Evolutionary conservation across 352 stramenopile genomes (phyloP).

Genomic region (Phytophthora tubulina): DNA sequence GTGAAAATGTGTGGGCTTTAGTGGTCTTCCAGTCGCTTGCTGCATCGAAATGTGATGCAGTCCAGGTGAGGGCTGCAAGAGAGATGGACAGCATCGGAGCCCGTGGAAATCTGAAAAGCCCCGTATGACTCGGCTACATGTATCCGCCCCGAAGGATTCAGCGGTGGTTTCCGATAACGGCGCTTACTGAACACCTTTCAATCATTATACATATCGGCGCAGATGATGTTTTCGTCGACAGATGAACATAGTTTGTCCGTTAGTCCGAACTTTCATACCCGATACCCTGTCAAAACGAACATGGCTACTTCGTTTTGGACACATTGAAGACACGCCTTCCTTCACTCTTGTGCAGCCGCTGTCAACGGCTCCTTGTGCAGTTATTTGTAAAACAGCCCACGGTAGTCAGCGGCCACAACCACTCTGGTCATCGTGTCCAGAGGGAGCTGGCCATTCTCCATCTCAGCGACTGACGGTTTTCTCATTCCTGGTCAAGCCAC

Average conservation of each 20-base stretch:
- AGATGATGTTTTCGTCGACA: not conserved
- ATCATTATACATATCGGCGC: too few species aligned
- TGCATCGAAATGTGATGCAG: conserved; percentile 15
- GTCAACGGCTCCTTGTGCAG: conserved; percentile 17
- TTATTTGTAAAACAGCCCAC: conserved; percentile 20
- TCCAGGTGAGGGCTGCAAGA: conserved; percentile 1
- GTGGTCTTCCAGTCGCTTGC: conserved; percentile 5
- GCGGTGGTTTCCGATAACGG: conserved; percentile 18
- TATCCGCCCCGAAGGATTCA: not conserved
- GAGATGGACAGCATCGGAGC: conserved; percentile 23
- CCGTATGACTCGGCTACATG: too few species aligned
- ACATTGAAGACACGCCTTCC: conserved; percentile 33
- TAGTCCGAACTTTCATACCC: not conserved
- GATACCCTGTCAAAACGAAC: conserved; percentile 12
- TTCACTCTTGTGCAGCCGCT: not conserved
- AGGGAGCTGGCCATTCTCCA: conserved; percentile 14
- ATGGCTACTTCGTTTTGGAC: conserved; percentile 17
- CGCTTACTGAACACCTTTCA: not conserved
- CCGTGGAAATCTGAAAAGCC: conserved; percentile 2
- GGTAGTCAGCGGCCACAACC: conserved; percentile 28
- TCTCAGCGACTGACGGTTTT: conserved; percentile 36
- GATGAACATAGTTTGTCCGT: not conserved
- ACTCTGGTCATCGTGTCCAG: conserved; percentile 27
- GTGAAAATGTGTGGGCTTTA: not conserved
- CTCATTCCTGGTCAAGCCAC: conserved; percentile 12